Evolutionary conservation across 2,329 filamentous ascomycete genomes (phyloP).

Genomic region (Aspergillus latus): DNA sequence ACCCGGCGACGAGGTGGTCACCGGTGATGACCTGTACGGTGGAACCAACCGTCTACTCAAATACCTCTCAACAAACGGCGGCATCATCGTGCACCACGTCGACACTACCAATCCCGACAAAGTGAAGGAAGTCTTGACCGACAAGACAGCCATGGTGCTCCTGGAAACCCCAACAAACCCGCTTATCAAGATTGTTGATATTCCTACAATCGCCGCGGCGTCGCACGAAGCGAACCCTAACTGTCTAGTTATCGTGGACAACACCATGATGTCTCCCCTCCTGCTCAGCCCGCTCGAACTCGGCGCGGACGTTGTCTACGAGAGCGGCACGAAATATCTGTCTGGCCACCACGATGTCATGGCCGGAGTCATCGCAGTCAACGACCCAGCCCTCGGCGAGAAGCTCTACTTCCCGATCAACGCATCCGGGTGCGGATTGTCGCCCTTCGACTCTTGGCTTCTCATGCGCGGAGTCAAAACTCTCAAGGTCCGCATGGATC

Average conservation of each 20-base stretch:
- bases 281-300: constrained; percentile 91
- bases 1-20: constrained; percentile 94
- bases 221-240: constrained; percentile 75
- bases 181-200: constrained; percentile 95
- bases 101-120: constrained; percentile 80
- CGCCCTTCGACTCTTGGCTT: constrained; percentile 94
- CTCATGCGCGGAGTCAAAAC: constrained; percentile 96
- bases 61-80: constrained; percentile 83
- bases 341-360: constrained; percentile 98
- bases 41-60: constrained; percentile 92
- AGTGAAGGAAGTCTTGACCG: constrained; percentile 66
- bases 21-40: constrained; percentile 94
- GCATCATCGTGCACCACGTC: constrained; percentile 92
- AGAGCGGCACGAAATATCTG: constrained; percentile 96
- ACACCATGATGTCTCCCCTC: constrained; percentile 97
- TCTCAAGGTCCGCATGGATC: constrained; percentile 95
- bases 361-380: constrained; percentile 93
- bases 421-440: constrained; percentile 86
- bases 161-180: constrained; percentile 97
- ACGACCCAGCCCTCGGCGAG: constrained; percentile 77
- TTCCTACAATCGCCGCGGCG: constrained; percentile 72
- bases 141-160: constrained; percentile 91
- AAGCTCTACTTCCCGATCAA: constrained; percentile 97
- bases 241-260: constrained; percentile 91
- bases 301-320: constrained; percentile 94